phyloP scores from a whole-genome alignment of 2,329 filamentous ascomycete species.

The Diaporthe sp. region DNA sequence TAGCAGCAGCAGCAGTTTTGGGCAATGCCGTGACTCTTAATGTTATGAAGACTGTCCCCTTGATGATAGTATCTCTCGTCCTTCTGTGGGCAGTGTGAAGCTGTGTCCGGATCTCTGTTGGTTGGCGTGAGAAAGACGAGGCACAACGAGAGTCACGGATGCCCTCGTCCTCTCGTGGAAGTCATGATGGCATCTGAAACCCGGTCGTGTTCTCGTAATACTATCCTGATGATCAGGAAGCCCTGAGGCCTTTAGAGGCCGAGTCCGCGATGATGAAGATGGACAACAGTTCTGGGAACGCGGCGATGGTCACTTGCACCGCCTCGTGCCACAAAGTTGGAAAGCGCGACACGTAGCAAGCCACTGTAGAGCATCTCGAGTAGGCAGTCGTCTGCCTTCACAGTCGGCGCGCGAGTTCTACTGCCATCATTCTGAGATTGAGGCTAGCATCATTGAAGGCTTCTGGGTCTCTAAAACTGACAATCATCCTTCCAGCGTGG shows the following conservation, averaged over 20 bases:
- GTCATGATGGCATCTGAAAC: not conserved
- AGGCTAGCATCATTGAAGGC: no score
- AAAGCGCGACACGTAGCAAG: conserved; percentile 1
- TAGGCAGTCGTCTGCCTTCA: not conserved
- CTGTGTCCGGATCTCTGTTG: not conserved
- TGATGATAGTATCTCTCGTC: not conserved
- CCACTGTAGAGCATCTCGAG: not conserved
- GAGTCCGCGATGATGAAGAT: no score
- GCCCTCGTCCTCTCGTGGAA: not conserved
- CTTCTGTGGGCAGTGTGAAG: not conserved
- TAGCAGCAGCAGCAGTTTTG: not conserved
- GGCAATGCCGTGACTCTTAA: not conserved
- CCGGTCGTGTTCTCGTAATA: not conserved
- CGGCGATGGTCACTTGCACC: no score
- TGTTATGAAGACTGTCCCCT: not conserved
- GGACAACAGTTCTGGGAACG: no score
- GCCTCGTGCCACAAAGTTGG: no score
- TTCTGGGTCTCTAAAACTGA: no score
- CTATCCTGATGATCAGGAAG: not conserved
- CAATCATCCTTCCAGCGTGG: not conserved
- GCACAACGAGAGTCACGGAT: not conserved
- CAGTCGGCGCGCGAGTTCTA: not conserved
- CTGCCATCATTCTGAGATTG: not conserved
- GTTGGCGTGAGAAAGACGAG: no score
- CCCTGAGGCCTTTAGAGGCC: no score